Conservation (phyloP, 495 filamentous ascomycete genomes). For the Penicillium robsamsonii region DNA sequence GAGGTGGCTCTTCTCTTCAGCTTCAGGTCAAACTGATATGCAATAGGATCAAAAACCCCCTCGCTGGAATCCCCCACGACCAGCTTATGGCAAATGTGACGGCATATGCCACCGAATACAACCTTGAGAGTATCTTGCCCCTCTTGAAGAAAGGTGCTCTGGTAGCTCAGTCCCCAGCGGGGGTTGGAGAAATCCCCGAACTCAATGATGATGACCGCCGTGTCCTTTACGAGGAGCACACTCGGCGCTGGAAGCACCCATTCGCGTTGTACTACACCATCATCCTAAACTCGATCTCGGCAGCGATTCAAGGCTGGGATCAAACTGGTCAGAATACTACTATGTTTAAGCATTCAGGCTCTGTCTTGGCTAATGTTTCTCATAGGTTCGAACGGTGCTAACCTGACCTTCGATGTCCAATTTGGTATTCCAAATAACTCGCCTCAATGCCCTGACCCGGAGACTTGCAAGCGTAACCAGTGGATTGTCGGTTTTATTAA, state of each 20-base stretch:
- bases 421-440: constrained; percentile 41
- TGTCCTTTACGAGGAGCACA: constrained; percentile 54
- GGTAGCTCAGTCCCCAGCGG: constrained; percentile 58
- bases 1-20: not conserved
- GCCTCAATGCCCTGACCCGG: constrained; percentile 40
- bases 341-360: not conserved
- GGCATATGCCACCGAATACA: constrained; percentile 51
- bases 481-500: constrained; percentile 51
- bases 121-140: constrained; percentile 48
- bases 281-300: constrained; percentile 67
- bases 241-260: constrained; percentile 66
- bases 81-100: constrained; percentile 56
- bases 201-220: constrained; percentile 54
- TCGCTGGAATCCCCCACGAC: constrained; percentile 52
- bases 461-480: constrained; percentile 31
- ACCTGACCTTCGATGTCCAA: constrained; percentile 58
- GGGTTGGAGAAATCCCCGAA: constrained; percentile 53
- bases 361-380: not conserved
- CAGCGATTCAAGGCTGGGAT: constrained; percentile 65
- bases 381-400: constrained; percentile 68
- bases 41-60: constrained; percentile 55
- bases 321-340: constrained; percentile 47
- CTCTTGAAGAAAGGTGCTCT: constrained; percentile 62
- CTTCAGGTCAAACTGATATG: not conserved
- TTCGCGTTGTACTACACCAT: constrained; percentile 63